These are phyloP conservation scores for Magnolia changhungtana DNA, from an alignment of 164 flowering plant genomes.

Conservation along the genomic window DNA sequence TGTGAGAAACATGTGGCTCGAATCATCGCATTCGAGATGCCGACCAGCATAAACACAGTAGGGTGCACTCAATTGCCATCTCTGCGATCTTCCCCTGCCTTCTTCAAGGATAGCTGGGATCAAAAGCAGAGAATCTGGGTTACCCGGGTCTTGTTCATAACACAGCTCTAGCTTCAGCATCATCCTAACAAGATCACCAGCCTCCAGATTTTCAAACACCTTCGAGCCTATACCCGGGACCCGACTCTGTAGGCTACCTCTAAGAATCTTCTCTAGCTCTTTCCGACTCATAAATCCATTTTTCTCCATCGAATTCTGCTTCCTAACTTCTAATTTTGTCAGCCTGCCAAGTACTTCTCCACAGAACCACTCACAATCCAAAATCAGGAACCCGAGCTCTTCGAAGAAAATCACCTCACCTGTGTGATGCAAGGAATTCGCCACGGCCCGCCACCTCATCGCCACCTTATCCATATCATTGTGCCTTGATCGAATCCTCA, in stretches of 20 bases:
- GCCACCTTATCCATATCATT: conserved; percentile 63
- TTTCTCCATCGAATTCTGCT: conserved; percentile 40
- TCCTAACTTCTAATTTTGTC: conserved; percentile 44
- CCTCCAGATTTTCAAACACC: conserved; percentile 67
- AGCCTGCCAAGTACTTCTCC: conserved; percentile 71
- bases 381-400: conserved; percentile 62
- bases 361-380: conserved; percentile 90
- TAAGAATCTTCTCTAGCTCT: conserved; percentile 74
- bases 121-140: conserved; percentile 61
- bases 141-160: conserved; percentile 70
- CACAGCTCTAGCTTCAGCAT: conserved; percentile 88
- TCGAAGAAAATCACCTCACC: conserved; percentile 84
- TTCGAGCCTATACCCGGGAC: conserved; percentile 73
- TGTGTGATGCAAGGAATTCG: conserved; percentile 65
- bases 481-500: conserved; percentile 68
- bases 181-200: conserved; percentile 73
- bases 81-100: conserved; percentile 66
- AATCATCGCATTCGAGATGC: conserved; percentile 88
- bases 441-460: conserved; percentile 65
- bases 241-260: conserved; percentile 58
- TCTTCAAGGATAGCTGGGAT: conserved; percentile 80
- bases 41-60: conserved; percentile 69
- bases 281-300: conserved; percentile 69
- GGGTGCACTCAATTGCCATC: conserved; percentile 51
- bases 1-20: conserved; percentile 79